A percentile compares a stretch with the other conserved stretches of the same genome.
These are phyloP conservation scores for Curvularia sp. DNA, from an alignment of 2,329 filamentous ascomycete genomes.

Conservation along the genomic window DNA sequence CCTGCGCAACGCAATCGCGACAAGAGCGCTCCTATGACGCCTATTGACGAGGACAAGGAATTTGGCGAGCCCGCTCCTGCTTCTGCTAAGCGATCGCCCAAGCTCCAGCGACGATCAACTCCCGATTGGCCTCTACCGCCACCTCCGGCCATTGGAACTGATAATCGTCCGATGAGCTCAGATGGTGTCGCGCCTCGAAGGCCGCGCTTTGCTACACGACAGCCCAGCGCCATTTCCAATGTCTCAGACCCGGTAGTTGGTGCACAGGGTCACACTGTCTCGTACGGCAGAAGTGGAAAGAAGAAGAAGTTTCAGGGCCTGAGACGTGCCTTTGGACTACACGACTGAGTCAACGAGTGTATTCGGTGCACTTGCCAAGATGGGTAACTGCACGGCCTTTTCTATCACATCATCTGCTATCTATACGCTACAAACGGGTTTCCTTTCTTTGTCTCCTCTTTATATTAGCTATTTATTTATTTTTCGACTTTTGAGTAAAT, in stretches of 20 bases:
- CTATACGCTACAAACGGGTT: slow-evolving; percentile 1
- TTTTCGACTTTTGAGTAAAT: not conserved
- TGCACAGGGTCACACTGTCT: slow-evolving; percentile 28
- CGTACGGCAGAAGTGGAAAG: slow-evolving; percentile 49
- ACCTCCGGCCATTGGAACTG: slow-evolving; percentile 40
- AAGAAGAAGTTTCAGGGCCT: slow-evolving; percentile 74
- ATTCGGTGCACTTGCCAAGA: too few species aligned
- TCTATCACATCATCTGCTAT: slow-evolving; percentile 1
- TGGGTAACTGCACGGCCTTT: not conserved
- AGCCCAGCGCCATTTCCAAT: slow-evolving; percentile 31
- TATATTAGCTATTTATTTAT: not conserved
- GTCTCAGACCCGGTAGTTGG: slow-evolving; percentile 36
- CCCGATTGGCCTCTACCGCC: slow-evolving; percentile 60
- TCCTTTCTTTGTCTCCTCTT: not conserved
- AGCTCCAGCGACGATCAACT: slow-evolving; percentile 58
- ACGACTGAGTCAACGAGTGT: slow-evolving; percentile 54
- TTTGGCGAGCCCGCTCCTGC: slow-evolving; percentile 23
- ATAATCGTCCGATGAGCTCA: slow-evolving; percentile 42
- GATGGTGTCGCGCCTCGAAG: slow-evolving; percentile 37
- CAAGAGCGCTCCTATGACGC: slow-evolving; percentile 38
- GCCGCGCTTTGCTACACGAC: slow-evolving; percentile 33
- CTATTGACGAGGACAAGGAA: slow-evolving; percentile 47
- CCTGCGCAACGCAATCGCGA: slow-evolving; percentile 38
- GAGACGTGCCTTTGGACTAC: slow-evolving; percentile 69
- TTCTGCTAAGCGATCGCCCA: slow-evolving; percentile 47